Conservation (phyloP, 2,329 filamentous ascomycete species). For the Fusarium buharicum region DNA sequence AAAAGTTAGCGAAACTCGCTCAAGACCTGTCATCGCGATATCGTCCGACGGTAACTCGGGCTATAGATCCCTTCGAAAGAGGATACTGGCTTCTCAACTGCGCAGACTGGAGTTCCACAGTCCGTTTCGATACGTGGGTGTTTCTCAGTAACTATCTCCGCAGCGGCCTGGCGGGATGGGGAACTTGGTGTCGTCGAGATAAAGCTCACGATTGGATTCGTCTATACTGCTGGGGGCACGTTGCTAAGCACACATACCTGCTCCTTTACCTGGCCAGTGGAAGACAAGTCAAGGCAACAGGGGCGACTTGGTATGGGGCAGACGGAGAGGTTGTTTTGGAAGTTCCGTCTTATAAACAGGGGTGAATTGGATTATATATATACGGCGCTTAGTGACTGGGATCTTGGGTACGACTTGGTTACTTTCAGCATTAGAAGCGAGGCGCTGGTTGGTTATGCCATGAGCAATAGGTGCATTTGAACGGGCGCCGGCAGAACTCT, state of each 20-base stretch:
- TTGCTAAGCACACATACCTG: constrained; percentile 78
- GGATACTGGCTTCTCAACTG: constrained; percentile 80
- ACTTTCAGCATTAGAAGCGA: constrained; percentile 15
- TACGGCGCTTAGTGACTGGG: not conserved
- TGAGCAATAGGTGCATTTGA: not conserved
- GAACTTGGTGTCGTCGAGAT: constrained; percentile 65
- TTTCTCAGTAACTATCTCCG: constrained; percentile 70
- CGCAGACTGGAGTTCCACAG: constrained; percentile 59
- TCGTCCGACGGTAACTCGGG: constrained; percentile 54
- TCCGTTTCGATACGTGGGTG: constrained; percentile 68
- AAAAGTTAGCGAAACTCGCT: constrained; percentile 62
- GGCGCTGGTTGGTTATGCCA: constrained; percentile 27
- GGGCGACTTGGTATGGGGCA: constrained; percentile 74
- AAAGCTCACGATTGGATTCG: constrained; percentile 61
- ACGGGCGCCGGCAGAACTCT: constrained; percentile 1
- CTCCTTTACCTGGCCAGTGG: constrained; percentile 78
- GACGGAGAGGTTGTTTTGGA: constrained; percentile 64
- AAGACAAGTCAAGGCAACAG: constrained; percentile 66
- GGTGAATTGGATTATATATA: not conserved
- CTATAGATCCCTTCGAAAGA: constrained; percentile 69
- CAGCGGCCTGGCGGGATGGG: constrained; percentile 72
- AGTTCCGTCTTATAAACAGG: constrained; percentile 44
- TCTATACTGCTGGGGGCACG: constrained; percentile 81
- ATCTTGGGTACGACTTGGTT: not conserved
- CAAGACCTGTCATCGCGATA: constrained; percentile 65